Base-by-base conservation (phyloP, 306 rosid genomes). In the Pyrus bretschneideri region DNA sequence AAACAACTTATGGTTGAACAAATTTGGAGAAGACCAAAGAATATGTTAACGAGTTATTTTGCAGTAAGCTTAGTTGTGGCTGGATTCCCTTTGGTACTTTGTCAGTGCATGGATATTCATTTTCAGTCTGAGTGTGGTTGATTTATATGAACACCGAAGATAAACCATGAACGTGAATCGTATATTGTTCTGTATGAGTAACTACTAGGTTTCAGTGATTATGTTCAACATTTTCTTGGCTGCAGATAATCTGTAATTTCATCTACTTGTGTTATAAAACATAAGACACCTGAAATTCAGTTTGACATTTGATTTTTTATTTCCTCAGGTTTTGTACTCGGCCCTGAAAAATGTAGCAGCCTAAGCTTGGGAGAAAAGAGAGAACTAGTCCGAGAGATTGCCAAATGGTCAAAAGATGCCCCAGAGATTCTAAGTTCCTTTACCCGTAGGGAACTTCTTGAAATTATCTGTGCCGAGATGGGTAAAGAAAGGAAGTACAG, bases 401-500 rank as follows among this genome's bases (percentile, higher is more conserved):
- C 89, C 68, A 77, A 15, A 38, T 84, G 80, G 73, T 81, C 98
- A 63, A 85, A 85, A 80, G 93, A 87, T 83, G 94, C 96, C 33
- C 78, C 93, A 2, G 87, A 69, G 71, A 75, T 86, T 70, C 98
- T 94, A 78, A 85, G 84, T 49, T 83, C 97, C 54, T 87, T 90
- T 80, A 88, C 89, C 23, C 93, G 96, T n/a, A 82, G 82, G 81
- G 94, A 94, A 85, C 93, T 94, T 81, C 88, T 88, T 33, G 90
- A 91, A 84, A 85, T 91, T 71, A 90, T 91, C 74, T 94, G 93
- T 79, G 89, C 90, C 78, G 98, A 94, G 84, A 81, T 94, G 83
- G 98, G 96, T 25, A 88, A 89, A 74, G 97, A 90, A 83, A 91
- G 94, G 83, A 94, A 94, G 87, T 90, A 90, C 89, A 88, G 90